Base-by-base conservation (phyloP, 1,284 basidiomycete genomes). In the Ganoderma lucidum region DNA sequence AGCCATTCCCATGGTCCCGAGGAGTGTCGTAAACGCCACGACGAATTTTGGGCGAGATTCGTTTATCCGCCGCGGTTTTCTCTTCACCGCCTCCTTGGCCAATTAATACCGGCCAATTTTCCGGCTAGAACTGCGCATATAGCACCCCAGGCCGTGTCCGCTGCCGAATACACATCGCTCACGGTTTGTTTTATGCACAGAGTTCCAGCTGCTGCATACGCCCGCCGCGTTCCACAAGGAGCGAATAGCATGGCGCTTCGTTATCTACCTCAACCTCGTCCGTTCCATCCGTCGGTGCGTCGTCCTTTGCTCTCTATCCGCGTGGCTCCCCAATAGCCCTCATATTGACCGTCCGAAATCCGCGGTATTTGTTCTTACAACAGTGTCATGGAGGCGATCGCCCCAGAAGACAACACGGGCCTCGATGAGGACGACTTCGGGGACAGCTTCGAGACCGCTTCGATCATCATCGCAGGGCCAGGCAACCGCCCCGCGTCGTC, bases 241-340 rank as follows among this genome's bases (percentile, higher is more conserved):
- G 77, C 86, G 93, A 72, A 87, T 92, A 69, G 92, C 93, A 44
- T 95, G 93, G 93, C 88, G 93, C 66, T 87, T 92, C 62, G 93
- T 95, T 73, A 92, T 95, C 75, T 94, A 94, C 80, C 86, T 95
- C 71, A 95, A 95, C 80, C 85, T 95, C 73, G 91, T 94, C 70
- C 88, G 90, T 76, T 95, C 93, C 69, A 82, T 95, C 74, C 88
- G 90, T 72, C 88, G 90, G 91, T 89, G 76, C 73, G 84, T 78
- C 37, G 59, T 28, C 67, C 10, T 32, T 51, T 23, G 23, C 23
- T 28, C 48, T 14, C 48, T 51, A 10, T 51, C 10, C 48, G 10
- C 48, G 28, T 17, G 45, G 10, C 23, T 51, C 23, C 10, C 48
- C 23, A 14, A 51, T 6, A 23, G 23, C 32, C 12, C 51, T 32